Percentiles rank a stretch among this genome's conserved stretches.
phyloP scores from a whole-genome alignment of 257 asterid genomes.

The Lantana camara region DNA sequence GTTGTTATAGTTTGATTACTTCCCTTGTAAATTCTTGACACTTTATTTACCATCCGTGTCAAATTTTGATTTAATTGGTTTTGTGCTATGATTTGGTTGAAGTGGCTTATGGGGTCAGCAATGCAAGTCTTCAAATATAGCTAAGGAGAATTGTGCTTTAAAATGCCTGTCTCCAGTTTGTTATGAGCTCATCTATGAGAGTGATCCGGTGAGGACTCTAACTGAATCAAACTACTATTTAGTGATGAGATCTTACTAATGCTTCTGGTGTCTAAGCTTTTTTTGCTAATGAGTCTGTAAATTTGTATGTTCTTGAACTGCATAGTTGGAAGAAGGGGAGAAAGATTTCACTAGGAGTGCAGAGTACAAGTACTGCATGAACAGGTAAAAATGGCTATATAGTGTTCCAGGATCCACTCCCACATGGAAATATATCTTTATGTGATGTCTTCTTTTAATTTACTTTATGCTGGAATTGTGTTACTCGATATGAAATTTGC shows the following conservation, averaged over 20 bases:
- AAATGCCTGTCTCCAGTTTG: conserved; percentile 79
- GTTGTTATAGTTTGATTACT: background rate
- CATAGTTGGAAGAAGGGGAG: conserved; percentile 95
- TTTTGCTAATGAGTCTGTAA: conserved; percentile 19
- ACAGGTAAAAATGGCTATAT: conserved; percentile 56
- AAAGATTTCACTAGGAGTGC: conserved; percentile 72
- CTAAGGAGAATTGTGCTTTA: conserved; percentile 87
- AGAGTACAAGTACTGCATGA: conserved; percentile 94
- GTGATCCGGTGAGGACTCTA: conserved; percentile 80
- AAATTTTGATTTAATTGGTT: conserved; percentile 22
- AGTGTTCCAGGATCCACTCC: background rate
- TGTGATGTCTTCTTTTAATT: background rate
- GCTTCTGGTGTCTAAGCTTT: background rate
- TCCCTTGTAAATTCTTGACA: background rate
- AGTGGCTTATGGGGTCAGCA: conserved; percentile 92
- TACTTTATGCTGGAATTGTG: conserved; percentile 14
- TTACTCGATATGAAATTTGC: conserved; percentile 1
- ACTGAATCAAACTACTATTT: background rate
- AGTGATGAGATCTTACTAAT: conserved; percentile 9
- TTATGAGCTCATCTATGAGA: conserved; percentile 75
- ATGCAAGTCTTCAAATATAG: conserved; percentile 67
- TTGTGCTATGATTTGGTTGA: conserved; percentile 22
- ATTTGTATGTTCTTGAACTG: conserved; percentile 30
- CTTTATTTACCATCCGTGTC: background rate
- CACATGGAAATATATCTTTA: background rate